phyloP scores from a whole-genome alignment of 1,139 yeast genomes.

The Pichia sp. region DNA sequence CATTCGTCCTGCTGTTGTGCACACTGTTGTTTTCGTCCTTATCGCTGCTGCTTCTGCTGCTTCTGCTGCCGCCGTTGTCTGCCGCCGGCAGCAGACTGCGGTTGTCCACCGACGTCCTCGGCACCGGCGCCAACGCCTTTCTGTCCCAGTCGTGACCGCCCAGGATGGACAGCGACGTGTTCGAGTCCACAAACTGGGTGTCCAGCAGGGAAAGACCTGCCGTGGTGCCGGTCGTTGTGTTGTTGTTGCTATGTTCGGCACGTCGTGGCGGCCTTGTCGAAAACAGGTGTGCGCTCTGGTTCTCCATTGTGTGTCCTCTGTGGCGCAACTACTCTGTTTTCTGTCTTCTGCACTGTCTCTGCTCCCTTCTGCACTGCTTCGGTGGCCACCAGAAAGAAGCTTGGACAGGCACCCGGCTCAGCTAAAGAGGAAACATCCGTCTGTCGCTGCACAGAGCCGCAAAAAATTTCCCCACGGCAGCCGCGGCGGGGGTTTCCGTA shows the following conservation, averaged over 20 bases:
- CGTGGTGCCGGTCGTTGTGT: neutral
- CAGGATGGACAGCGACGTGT: constrained; percentile 4
- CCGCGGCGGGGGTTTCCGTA: too few species aligned
- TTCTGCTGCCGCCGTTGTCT: neutral
- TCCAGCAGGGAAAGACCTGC: neutral
- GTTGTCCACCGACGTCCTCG: neutral
- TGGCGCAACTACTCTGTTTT: too few species aligned
- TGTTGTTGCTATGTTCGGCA: neutral
- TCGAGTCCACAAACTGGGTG: constrained; percentile 4
- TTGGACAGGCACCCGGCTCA: too few species aligned
- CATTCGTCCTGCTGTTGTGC: neutral
- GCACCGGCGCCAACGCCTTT: neutral
- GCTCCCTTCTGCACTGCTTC: too few species aligned
- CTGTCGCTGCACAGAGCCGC: too few species aligned
- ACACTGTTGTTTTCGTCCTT: neutral
- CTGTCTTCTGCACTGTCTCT: too few species aligned
- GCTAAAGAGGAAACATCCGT: too few species aligned
- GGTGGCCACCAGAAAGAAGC: too few species aligned
- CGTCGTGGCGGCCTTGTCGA: neutral
- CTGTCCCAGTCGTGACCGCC: neutral
- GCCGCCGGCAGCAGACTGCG: neutral
- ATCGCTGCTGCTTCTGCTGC: neutral
- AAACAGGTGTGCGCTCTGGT: neutral
- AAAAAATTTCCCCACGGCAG: too few species aligned
- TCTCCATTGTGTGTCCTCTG: neutral